Conservation (phyloP, 73 alveolate species). For the Blepharisma stoltei region DNA sequence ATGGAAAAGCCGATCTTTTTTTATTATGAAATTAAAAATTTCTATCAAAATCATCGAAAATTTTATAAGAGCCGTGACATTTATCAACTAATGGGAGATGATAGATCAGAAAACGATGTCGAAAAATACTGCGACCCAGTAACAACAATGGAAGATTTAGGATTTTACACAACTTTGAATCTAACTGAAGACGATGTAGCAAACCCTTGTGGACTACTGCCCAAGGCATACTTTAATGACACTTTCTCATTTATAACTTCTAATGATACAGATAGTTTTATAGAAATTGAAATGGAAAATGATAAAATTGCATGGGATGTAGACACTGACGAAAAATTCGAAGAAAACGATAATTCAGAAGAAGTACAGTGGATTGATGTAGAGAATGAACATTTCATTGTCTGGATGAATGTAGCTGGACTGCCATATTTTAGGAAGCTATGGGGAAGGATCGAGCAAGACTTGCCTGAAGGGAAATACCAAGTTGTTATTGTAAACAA, state of each 20-base stretch:
- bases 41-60: constrained; percentile 81
- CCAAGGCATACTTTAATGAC: constrained; percentile 75
- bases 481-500: constrained; percentile 46
- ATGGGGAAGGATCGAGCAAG: constrained; percentile 74
- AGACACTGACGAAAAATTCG: constrained; percentile 73
- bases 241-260: constrained; percentile 37
- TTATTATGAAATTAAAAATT: constrained; percentile 73
- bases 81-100: constrained; percentile 68
- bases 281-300: constrained; percentile 31
- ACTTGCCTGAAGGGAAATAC: constrained; percentile 62
- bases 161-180: constrained; percentile 27
- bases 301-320: constrained; percentile 78
- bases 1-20: constrained; percentile 67
- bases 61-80: constrained; percentile 70
- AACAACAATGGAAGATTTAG: constrained; percentile 53
- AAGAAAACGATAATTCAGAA: constrained; percentile 36
- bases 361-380: constrained; percentile 70
- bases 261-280: background rate
- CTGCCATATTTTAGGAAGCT: constrained; percentile 81
- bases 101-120: constrained; percentile 43
- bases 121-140: constrained; percentile 66
- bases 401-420: constrained; percentile 93
- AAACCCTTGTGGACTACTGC: constrained; percentile 84
- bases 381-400: constrained; percentile 83
- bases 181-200: constrained; percentile 56